A percentile compares a stretch with the other conserved stretches of the same genome.
Evolutionary conservation across 78 protist genomes (phyloP).

Genomic region (Dictyostelium intermedium): DNA sequence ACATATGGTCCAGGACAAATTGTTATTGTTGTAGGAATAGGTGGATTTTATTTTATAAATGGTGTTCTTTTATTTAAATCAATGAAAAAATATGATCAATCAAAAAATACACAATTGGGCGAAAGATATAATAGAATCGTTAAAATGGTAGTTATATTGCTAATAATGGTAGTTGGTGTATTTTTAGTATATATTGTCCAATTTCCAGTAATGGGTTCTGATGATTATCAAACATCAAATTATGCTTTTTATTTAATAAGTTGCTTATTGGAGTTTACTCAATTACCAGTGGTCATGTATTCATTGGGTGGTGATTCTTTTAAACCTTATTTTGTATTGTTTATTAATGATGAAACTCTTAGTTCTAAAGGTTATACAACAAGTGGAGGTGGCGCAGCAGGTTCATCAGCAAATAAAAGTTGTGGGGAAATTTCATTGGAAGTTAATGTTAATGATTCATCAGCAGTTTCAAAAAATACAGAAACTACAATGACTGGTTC

Average conservation of each 20-base stretch:
- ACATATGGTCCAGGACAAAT: neutral
- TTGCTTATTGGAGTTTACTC: neutral
- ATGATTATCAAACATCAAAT: neutral
- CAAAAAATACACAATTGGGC: neutral
- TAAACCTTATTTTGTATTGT: neutral
- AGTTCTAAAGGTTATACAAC: neutral
- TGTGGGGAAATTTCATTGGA: neutral
- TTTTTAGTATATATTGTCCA: neutral
- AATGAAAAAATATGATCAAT: neutral
- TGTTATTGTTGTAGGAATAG: neutral
- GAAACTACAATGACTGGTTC: neutral
- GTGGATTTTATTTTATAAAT: neutral
- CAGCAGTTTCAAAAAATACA: neutral
- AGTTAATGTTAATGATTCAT: neutral
- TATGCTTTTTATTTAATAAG: neutral
- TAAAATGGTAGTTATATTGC: neutral
- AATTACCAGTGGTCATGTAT: neutral
- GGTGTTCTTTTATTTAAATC: neutral
- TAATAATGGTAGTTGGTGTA: neutral
- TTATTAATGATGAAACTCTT: neutral
- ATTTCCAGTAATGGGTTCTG: neutral
- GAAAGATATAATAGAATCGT: neutral
- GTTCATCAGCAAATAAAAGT: neutral
- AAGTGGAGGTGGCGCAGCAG: neutral
- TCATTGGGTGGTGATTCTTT: neutral